Evolutionary conservation across 2,329 filamentous ascomycete genomes (phyloP), one percentile per base, ranked within the genome.

Genomic region (Monilinia vaccinii-corymbosi): DNA sequence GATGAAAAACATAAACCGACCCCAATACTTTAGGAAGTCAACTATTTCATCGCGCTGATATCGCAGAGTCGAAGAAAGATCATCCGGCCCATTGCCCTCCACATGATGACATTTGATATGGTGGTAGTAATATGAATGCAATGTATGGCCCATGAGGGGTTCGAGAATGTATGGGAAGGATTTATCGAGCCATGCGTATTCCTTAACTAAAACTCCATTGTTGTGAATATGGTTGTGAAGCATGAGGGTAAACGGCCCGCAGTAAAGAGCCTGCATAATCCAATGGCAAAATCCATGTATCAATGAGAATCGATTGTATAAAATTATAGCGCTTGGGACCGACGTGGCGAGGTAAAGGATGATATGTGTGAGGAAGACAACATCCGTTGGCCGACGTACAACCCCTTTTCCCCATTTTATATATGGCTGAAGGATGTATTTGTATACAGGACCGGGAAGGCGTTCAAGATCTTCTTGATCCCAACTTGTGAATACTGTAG

Each of bases 91-190:
- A 67, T 93, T 93, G 63, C 84, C 86, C 73, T 92, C 89, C 59
- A 92, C 84, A 65, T 93, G 89, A 70, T 93, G 89, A 69, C 91
- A 88, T 76, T 93, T 93, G 70, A 92, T 87, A 68, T 93, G 89
- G 70, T 93, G 89, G 70, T 91, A 92, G 71, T 81, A 93, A 74
- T 93, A 93, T 2, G 85, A 86, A 74, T 93, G 90, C 87, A 88
- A 91, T 0, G 88, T 91, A 69, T 93, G 89, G 13, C 89, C 89
- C 81, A 91, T 87, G 60, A 93, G 73, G 0, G 88, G 88, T 66
- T 91, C 87, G 13, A 83, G 76, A 45, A 92, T 72, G 70, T 91
- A 93, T 0, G 89, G 89, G 66, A 91, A 92, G 1, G 79, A 56
- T 7, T 73, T 70, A 68, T 93, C 89, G 61, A 92, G 72, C 34